phyloP scores from a whole-genome alignment of 179 eudicot species.

The Beta corolliflora region DNA sequence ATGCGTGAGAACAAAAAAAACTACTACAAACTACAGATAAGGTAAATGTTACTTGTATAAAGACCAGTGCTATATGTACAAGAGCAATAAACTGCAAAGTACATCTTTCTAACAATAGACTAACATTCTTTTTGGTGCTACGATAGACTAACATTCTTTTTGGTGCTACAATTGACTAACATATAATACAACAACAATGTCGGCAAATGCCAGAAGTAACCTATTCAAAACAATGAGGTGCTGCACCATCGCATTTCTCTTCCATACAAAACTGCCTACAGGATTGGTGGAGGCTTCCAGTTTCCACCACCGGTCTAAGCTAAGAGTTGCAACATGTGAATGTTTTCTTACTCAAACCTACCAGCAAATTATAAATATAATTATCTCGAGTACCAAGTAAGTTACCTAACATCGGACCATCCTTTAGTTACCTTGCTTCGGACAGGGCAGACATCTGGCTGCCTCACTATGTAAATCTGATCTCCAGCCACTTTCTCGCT shows the following conservation, averaged over 20 bases:
- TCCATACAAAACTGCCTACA: neutral
- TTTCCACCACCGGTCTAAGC: neutral
- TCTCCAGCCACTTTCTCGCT: slow-evolving; percentile 64
- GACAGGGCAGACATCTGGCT: slow-evolving; percentile 64
- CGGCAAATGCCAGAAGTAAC: neutral
- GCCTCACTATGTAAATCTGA: slow-evolving; percentile 84
- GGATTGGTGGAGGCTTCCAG: neutral
- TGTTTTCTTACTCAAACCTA: slow-evolving; percentile 12
- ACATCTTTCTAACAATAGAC: slow-evolving; percentile 11
- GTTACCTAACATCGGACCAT: slow-evolving; percentile 33
- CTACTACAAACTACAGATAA: neutral
- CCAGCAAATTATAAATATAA: neutral
- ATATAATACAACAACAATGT: slow-evolving; percentile 21
- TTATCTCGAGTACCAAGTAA: neutral
- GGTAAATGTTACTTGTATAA: neutral
- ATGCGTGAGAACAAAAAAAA: neutral
- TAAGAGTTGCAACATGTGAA: neutral
- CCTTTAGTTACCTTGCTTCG: slow-evolving; percentile 34
- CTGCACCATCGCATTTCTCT: neutral
- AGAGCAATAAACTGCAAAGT: neutral
- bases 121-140: neutral
- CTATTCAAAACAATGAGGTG: slow-evolving; percentile 4
- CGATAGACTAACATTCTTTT: too few species aligned
- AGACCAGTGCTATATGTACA: neutral
- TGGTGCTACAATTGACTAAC: neutral